phyloP scores from a whole-genome alignment of 306 rosid genomes.

The Amphicarpaea edgeworthii region DNA sequence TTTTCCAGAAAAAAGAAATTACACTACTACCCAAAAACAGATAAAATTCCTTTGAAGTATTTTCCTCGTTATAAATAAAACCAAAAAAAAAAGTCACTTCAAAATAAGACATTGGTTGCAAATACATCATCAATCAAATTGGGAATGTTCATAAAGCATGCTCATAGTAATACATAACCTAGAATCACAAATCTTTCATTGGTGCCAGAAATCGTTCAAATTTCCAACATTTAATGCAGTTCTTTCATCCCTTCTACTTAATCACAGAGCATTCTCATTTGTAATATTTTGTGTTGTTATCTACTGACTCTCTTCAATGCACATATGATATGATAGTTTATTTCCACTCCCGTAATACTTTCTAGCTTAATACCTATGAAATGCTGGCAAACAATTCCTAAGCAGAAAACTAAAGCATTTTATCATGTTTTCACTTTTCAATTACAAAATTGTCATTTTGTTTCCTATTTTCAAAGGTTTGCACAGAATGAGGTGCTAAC shows the following conservation, averaged over 20 bases:
- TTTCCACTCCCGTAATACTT: background rate
- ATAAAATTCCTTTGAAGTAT: no score
- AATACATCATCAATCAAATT: background rate
- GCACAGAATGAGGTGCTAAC: no score
- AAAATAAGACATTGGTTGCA: conserved; percentile 12
- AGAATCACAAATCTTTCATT: background rate
- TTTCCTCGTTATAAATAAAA: background rate
- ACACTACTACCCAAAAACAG: background rate
- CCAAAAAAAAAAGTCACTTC: background rate
- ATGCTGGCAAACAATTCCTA: conserved; percentile 9
- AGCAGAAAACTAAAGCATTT: background rate
- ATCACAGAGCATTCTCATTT: background rate
- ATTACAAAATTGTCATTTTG: no score
- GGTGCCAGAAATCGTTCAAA: background rate
- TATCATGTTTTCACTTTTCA: no score
- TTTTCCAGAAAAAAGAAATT: background rate
- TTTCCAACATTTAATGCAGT: background rate
- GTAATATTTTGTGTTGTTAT: background rate
- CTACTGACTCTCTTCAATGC: background rate
- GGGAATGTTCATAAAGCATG: background rate
- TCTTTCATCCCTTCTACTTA: background rate
- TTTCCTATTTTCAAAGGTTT: no score
- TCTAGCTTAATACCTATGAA: background rate
- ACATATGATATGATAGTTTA: background rate
- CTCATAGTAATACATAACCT: background rate